Conservation (phyloP, 1,284 basidiomycete species). For the Ustilago curta region DNA sequence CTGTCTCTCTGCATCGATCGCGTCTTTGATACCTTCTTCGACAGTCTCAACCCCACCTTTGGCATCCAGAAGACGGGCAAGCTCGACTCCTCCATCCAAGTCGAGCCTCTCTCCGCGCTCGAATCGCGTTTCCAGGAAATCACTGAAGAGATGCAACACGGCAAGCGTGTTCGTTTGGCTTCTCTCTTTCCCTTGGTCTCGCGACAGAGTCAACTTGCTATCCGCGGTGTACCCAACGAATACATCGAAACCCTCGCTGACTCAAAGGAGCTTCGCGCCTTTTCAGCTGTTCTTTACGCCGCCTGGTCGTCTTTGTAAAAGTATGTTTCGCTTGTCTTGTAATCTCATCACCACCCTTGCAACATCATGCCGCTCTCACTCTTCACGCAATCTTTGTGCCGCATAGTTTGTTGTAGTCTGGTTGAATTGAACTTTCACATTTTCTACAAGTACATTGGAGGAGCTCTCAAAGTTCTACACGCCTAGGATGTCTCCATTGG, state of each 20-base stretch:
- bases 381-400: background rate
- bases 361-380: background rate
- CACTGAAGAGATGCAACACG: constrained; percentile 62
- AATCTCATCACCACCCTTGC: background rate
- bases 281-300: constrained; percentile 73
- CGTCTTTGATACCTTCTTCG: constrained; percentile 75
- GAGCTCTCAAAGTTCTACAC: background rate
- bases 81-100: constrained; percentile 24
- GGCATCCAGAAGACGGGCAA: constrained; percentile 38
- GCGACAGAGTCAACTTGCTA: constrained; percentile 79
- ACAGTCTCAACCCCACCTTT: constrained; percentile 72
- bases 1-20: constrained; percentile 78
- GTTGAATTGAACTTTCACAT: background rate
- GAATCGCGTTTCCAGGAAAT: constrained; percentile 70
- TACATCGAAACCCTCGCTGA: constrained; percentile 75
- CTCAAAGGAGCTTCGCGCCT: constrained; percentile 72
- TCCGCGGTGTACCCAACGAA: constrained; percentile 82
- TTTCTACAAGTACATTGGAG: constrained; percentile 34
- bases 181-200: constrained; percentile 81
- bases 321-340: background rate
- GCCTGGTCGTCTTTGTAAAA: constrained; percentile 66
- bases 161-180: constrained; percentile 77
- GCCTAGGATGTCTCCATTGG: constrained; percentile 52
- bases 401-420: background rate
- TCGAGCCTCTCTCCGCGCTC: constrained; percentile 67